These are phyloP conservation scores for Bullera alba DNA, from an alignment of 768 basidiomycete genomes.

Conservation along the genomic window DNA sequence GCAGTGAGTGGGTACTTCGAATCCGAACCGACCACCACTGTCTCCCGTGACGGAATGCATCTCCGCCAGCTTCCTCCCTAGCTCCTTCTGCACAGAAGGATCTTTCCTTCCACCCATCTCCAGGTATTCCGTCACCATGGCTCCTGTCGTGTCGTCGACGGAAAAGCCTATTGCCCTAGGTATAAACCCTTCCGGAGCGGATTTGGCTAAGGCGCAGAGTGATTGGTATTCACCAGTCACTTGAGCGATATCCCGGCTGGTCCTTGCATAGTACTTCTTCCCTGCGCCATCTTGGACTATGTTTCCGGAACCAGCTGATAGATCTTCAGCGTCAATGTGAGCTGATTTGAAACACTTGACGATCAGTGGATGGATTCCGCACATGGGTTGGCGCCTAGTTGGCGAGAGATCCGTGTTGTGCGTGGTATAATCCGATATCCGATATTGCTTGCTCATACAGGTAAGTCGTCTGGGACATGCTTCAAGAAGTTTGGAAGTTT, in stretches of 20 bases:
- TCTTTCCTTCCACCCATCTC: conserved; percentile 9
- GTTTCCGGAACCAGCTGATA: neutral
- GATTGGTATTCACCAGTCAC: conserved; percentile 7
- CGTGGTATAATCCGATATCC: too few relatives aligned
- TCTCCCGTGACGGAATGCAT: conserved; percentile 26
- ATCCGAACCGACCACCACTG: conserved; percentile 25
- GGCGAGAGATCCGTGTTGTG: too few relatives aligned
- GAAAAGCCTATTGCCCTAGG: conserved; percentile 20
- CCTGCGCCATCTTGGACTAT: neutral
- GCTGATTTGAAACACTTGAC: conserved; percentile 1
- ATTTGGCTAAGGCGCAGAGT: neutral
- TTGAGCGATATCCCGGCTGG: conserved; percentile 6
- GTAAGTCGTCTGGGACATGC: too few relatives aligned
- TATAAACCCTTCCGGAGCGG: conserved; percentile 4
- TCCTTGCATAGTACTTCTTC: conserved; percentile 2
- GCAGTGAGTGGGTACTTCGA: conserved; percentile 37
- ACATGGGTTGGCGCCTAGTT: too few relatives aligned
- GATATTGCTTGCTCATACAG: too few relatives aligned
- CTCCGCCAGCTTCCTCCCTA: conserved; percentile 25
- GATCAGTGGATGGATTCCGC: conserved; percentile 3
- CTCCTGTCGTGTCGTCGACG: conserved; percentile 3
- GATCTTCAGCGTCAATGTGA: neutral
- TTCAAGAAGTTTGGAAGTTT: too few relatives aligned
- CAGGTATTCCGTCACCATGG: conserved; percentile 35
- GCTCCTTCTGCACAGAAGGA: conserved; percentile 15